These are phyloP conservation scores for Naematelia encephala DNA, from an alignment of 768 basidiomycete genomes.

Conservation along the genomic window DNA sequence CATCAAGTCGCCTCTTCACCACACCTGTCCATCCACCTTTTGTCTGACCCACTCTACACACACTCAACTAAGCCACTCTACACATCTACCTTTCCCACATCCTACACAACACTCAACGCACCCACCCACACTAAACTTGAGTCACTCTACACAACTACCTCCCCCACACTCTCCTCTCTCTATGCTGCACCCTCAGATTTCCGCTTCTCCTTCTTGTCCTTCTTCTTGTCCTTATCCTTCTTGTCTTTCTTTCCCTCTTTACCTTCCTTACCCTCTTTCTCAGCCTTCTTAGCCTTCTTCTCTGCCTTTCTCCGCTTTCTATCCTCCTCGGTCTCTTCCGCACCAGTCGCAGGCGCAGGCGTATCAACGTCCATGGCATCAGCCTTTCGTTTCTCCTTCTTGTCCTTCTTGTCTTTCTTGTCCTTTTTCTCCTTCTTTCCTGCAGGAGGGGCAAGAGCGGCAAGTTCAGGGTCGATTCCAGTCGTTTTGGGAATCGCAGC, in stretches of 20 bases:
- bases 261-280: constrained; percentile 15
- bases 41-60: background rate
- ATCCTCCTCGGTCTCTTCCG: constrained; percentile 12
- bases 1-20: no score
- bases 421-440: constrained; percentile 34
- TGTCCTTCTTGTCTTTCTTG: constrained; percentile 44
- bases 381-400: constrained; percentile 47
- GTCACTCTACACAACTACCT: no score
- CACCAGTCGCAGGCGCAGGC: background rate
- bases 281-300: constrained; percentile 37
- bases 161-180: background rate
- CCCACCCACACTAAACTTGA: background rate
- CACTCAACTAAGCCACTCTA: no score
- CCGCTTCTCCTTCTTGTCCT: constrained; percentile 43
- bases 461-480: constrained; percentile 44
- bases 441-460: constrained; percentile 13
- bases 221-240: constrained; percentile 14
- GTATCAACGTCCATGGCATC: constrained; percentile 33
- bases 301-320: constrained; percentile 27
- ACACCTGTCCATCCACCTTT: no score
- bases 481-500: constrained; percentile 18
- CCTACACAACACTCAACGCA: background rate
- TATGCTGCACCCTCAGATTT: constrained; percentile 25
- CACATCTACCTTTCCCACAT: background rate
- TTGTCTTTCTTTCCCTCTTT: background rate